Evolutionary conservation across 129 eudicot species (phyloP).

Genomic region (Flaveria brownii): DNA sequence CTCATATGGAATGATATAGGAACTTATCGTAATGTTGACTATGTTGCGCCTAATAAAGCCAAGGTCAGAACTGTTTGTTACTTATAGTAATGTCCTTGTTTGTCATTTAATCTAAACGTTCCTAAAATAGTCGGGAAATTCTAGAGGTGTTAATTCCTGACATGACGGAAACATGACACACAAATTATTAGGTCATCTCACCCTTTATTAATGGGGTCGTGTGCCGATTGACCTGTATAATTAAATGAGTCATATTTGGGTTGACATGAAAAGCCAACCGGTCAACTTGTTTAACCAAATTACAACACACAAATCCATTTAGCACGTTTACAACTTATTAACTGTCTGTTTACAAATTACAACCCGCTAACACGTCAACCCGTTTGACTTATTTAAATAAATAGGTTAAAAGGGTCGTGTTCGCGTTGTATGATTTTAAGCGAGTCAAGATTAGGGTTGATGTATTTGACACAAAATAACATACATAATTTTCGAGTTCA

Average conservation of each 20-base stretch:
- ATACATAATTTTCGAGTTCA: too few species aligned
- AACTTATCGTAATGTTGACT: conserved; percentile 94
- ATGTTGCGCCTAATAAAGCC: conserved; percentile 98
- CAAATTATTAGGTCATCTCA: not conserved
- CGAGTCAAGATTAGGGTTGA: too few species aligned
- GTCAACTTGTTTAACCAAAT: not conserved
- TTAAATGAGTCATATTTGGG: not conserved
- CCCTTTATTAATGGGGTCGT: not conserved
- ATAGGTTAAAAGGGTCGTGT: not conserved
- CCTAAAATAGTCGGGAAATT: not conserved
- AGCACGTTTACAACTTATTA: too few species aligned
- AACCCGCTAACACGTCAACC: not conserved
- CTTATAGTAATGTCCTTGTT: not conserved
- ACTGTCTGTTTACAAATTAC: too few species aligned
- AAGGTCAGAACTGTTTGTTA: conserved; percentile 49
- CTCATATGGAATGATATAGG: conserved; percentile 96
- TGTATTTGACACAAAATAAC: too few species aligned
- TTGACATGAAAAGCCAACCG: not conserved
- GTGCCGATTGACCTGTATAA: not conserved
- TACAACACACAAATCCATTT: too few species aligned
- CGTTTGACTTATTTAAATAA: not conserved
- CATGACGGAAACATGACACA: not conserved
- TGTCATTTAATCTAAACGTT: not conserved
- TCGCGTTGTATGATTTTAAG: not conserved
- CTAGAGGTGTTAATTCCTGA: not conserved